Conservation (phyloP, 148 eudicot species). For the Rhododendron molle region DNA sequence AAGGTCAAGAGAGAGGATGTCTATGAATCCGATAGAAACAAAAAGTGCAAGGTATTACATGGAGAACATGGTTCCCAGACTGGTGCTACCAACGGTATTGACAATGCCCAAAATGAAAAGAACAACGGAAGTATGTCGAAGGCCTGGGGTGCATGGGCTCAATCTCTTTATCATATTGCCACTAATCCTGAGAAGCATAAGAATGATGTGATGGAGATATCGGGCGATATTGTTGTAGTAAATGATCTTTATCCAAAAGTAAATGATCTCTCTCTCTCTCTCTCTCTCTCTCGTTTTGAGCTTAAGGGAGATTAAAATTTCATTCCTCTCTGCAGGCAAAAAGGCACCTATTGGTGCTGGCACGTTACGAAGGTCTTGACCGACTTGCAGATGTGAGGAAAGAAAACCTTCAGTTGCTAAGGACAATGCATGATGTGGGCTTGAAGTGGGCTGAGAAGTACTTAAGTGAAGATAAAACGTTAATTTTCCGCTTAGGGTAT, state of each 20-base stretch:
- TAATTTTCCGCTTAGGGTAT: constrained; percentile 78
- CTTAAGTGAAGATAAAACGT: constrained; percentile 44
- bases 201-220: constrained; percentile 48
- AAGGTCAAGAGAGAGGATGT: constrained; percentile 46
- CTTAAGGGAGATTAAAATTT: not conserved
- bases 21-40: constrained; percentile 33
- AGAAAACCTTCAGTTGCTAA: constrained; percentile 58
- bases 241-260: constrained; percentile 91
- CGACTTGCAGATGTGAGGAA: constrained; percentile 50
- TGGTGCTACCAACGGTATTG: constrained; percentile 21
- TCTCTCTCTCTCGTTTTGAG: constrained; percentile 7
- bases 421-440: constrained; percentile 70
- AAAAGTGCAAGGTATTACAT: constrained; percentile 46
- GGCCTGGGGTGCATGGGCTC: constrained; percentile 80
- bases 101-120: constrained; percentile 21
- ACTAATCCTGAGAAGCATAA: constrained; percentile 67
- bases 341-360: constrained; percentile 67
- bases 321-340: constrained; percentile 49
- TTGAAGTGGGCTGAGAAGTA: constrained; percentile 57
- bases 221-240: constrained; percentile 57
- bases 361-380: constrained; percentile 70
- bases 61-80: constrained; percentile 24
- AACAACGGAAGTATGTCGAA: constrained; percentile 25
- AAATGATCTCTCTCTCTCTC: constrained; percentile 5
- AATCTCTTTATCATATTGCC: constrained; percentile 60